Evolutionary conservation across 192 early-diverging fungal species (phyloP).

Genomic region (Coemansia sp.): DNA sequence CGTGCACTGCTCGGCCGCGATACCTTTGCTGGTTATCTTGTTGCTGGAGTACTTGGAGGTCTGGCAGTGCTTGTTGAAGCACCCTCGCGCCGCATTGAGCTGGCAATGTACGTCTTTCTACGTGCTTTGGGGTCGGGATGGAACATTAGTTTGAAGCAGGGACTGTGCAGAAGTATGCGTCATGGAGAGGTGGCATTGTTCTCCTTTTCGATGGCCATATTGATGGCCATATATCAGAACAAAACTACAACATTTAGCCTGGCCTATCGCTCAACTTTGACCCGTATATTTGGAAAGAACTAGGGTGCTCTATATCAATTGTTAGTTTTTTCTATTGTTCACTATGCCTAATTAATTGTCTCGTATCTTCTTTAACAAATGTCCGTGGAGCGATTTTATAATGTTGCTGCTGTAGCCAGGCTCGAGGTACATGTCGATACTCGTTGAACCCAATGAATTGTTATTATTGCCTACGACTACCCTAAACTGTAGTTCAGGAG

Average conservation of each 20-base stretch:
- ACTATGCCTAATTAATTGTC: background rate
- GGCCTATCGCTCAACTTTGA: constrained; percentile 76
- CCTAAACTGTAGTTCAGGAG: constrained; percentile 36
- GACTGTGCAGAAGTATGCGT: constrained; percentile 60
- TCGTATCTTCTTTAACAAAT: constrained; percentile 12
- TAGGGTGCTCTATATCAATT: constrained; percentile 32
- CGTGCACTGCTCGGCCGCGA: constrained; percentile 57
- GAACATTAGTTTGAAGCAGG: constrained; percentile 60
- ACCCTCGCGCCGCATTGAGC: constrained; percentile 66
- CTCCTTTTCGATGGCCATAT: constrained; percentile 66
- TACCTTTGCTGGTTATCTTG: constrained; percentile 47
- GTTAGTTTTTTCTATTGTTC: background rate
- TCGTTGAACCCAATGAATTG: background rate
- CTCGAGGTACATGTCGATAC: constrained; percentile 13
- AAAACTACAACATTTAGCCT: constrained; percentile 68
- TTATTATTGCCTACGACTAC: constrained; percentile 1
- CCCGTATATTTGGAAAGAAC: constrained; percentile 76
- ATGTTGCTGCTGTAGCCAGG: constrained; percentile 12
- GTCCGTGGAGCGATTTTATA: constrained; percentile 38
- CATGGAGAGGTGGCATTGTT: constrained; percentile 74
- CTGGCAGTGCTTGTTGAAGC: constrained; percentile 62
- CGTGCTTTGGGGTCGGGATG: constrained; percentile 73
- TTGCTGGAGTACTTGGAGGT: constrained; percentile 59
- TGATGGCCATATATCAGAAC: constrained; percentile 84
- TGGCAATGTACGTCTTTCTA: constrained; percentile 82